These are phyloP conservation scores for Candida tropicalis DNA, from an alignment of 1,139 yeast genomes.

Conservation along the genomic window DNA sequence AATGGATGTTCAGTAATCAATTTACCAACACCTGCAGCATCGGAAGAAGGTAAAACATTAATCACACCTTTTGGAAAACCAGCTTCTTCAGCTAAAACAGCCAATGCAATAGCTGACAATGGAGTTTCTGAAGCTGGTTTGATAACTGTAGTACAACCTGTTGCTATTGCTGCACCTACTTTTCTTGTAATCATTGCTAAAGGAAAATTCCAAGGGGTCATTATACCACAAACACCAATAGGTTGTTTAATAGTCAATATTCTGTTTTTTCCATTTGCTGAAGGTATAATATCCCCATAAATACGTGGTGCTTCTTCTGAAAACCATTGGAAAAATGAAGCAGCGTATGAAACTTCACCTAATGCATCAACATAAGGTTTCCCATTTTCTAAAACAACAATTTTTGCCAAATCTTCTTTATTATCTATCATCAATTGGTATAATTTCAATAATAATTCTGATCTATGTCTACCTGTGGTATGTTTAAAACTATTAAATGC, in stretches of 20 bases:
- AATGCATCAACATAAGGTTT: slow-evolving; percentile 74
- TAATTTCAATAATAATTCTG: slow-evolving; percentile 38
- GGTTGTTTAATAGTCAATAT: slow-evolving; percentile 76
- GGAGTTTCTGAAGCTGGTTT: slow-evolving; percentile 95
- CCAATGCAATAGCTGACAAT: slow-evolving; percentile 80
- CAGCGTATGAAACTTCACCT: slow-evolving; percentile 79
- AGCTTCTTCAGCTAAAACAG: slow-evolving; percentile 69
- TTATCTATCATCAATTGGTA: slow-evolving; percentile 65
- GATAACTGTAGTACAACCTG: slow-evolving; percentile 88
- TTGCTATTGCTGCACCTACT: slow-evolving; percentile 88
- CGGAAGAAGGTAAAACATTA: slow-evolving; percentile 65
- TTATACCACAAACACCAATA: slow-evolving; percentile 85
- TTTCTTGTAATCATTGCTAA: slow-evolving; percentile 92
- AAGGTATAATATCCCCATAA: slow-evolving; percentile 73
- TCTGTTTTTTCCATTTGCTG: slow-evolving; percentile 57
- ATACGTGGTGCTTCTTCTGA: slow-evolving; percentile 82
- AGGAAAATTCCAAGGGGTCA: slow-evolving; percentile 98
- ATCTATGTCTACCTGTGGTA: slow-evolving; percentile 43
- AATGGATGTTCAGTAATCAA: slow-evolving; percentile 67
- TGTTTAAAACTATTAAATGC: slow-evolving; percentile 40
- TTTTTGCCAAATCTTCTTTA: slow-evolving; percentile 70
- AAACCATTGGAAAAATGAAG: slow-evolving; percentile 84
- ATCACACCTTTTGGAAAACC: slow-evolving; percentile 87
- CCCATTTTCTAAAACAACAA: slow-evolving; percentile 82
- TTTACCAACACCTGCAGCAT: slow-evolving; percentile 65